Base-by-base conservation (phyloP, 768 basidiomycete genomes). In the Podaxis sp. region DNA sequence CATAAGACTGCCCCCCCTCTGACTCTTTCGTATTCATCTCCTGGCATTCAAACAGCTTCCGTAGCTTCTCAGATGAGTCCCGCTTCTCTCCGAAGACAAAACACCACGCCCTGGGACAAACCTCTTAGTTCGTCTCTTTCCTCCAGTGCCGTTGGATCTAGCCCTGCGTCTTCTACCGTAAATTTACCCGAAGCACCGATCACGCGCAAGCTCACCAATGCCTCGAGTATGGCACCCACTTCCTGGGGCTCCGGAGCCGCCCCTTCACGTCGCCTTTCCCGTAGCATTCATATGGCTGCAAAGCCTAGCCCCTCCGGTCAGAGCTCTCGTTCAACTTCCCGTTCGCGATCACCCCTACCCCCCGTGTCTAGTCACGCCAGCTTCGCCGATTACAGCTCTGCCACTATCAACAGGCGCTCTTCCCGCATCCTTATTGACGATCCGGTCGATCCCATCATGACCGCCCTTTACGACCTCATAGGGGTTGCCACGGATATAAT, bases 291-390 rank as follows among this genome's bases (percentile, higher is more conserved):
- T 69, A 91, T 93, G 57, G 84, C 87, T 57, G 74, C 81, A 43
- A 84, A 85, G 27, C 81, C 87, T 19, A 78, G 85, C 54, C 86
- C 79, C 58, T 94, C 93, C 59, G 87, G 85, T 33, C 87, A 90
- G 66, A 92, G 89, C 70, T 98, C 96, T 22, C 90, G 96, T 37
- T 97, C 95, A 8, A 94, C 91, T 19, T 98, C 96, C 59, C 89
- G 96, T 51, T 98, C 96, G 4, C 86, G 95, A 46, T 98, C 97
- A 0, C 96, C 95, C 1, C 81, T 97, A 57, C 94, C 94, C 9
- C 85, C 87, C 41, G 69, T 83, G 61, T 81, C 86, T 59, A 82
- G 81, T 3, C 88, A 88, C 74, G 74, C 80, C 64, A 86, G 84
- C 72, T 90, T 90, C 66, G 82, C 86, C 4, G 86, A 89, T 55